Evolutionary conservation across 2,329 filamentous ascomycete genomes (phyloP).

Genomic region (Dothideomycetes sp.): DNA sequence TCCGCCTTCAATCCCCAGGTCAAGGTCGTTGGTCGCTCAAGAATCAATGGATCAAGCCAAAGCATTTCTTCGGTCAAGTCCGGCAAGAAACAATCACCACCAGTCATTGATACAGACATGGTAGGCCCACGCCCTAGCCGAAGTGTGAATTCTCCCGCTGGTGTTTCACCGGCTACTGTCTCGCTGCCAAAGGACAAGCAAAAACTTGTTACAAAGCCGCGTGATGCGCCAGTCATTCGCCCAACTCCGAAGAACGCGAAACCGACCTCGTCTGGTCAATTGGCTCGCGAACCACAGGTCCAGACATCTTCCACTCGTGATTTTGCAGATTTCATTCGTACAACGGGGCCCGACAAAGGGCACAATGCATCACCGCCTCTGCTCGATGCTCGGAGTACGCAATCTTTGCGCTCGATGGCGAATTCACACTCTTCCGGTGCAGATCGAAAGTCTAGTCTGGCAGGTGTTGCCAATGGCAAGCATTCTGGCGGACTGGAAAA

Average conservation of each 20-base stretch:
- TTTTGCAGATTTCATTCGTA: slow-evolving; percentile 82
- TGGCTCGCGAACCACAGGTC: slow-evolving; percentile 62
- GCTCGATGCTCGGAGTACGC: slow-evolving; percentile 6
- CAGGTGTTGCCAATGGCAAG: not conserved
- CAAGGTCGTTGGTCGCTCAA: not conserved
- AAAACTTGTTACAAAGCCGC: slow-evolving; percentile 2
- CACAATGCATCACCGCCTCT: slow-evolving; percentile 9
- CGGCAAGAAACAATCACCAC: not conserved
- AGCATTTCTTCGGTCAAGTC: not conserved
- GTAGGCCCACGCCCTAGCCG: not conserved
- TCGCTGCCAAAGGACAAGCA: slow-evolving; percentile 5
- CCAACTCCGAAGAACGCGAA: slow-evolving; percentile 21
- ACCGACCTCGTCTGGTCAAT: slow-evolving; percentile 20
- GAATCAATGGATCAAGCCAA: not conserved
- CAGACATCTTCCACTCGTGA: slow-evolving; percentile 64
- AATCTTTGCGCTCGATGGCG: slow-evolving; percentile 3
- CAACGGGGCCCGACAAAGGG: slow-evolving; percentile 54
- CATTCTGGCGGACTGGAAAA: slow-evolving; percentile 11
- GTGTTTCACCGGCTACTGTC: slow-evolving; percentile 1
- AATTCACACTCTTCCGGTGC: slow-evolving; percentile 14
- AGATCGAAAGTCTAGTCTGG: slow-evolving; percentile 7
- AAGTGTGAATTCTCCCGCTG: not conserved
- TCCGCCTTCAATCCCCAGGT: not conserved
- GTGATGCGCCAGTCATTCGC: slow-evolving; percentile 16
- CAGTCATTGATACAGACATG: slow-evolving; percentile 1